Base-by-base conservation (phyloP, 2,329 filamentous ascomycete genomes). In the Trichophyton verrucosum region DNA sequence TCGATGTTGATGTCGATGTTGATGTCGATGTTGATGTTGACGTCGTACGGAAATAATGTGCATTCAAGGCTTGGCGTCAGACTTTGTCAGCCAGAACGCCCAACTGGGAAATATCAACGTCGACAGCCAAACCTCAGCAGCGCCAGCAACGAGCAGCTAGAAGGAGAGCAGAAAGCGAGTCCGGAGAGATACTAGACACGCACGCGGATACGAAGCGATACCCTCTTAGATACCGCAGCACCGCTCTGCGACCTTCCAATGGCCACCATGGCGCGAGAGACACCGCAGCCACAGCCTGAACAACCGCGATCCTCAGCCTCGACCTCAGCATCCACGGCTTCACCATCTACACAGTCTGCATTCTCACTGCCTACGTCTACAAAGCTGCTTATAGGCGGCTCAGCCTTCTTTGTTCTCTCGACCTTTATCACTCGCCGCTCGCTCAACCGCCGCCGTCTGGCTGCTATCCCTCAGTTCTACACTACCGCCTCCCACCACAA, bases 381-480 rank as follows among this genome's bases (percentile, higher is more conserved):
- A 53, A 75, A 75, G 63, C 73, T 96, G 62, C 86, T 94, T 73
- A 78, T 86, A 67, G 84, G 86, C 63, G 92, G 92, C 47, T 81
- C 88, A 9, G 79, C 83, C 60, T 95, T 95, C 75, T 82, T 95
- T 65, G 77, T 82, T 22, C 79, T 91, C 64, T 89, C 90, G 0
- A 78, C 87, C 1, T 70, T 86, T 60, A 77, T 95, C 33, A 88
- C 89, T 1, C 81, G 87, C 33, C 84, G 91, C 58, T 81, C 89
- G 7, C 78, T 95, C 40, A 71, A 77, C 47, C 82, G 85, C 51
- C 86, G 87, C 65, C 80, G 82, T 61, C 71, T 82, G 22, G 78
- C 82, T 22, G 76, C 83, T 11, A 75, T 83, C 44, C 91, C 91
- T 9, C 82, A 81, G 55, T 92, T 87, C 77, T 95, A 87, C 79